A percentile compares a stretch with the other conserved stretches of the same genome.
phyloP scores from a whole-genome alignment of 305 asterid genomes.

The Solanum chacoense region DNA sequence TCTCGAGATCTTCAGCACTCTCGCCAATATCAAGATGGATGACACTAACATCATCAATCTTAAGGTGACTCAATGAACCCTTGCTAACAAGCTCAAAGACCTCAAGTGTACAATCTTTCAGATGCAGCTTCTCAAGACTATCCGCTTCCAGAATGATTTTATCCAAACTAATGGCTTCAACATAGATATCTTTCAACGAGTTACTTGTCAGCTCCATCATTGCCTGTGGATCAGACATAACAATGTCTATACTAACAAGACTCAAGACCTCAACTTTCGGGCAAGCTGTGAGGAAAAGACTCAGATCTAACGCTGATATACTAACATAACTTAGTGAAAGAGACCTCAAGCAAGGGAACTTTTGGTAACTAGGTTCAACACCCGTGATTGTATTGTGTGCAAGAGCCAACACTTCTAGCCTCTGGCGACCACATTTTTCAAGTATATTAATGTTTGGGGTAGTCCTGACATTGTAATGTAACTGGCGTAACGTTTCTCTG shows the following conservation, averaged over 20 bases:
- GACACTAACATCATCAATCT: slow-evolving; percentile 90
- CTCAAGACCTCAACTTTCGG: slow-evolving; percentile 50
- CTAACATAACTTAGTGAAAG: slow-evolving; percentile 68
- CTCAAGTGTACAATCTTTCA: slow-evolving; percentile 85
- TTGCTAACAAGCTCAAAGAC: slow-evolving; percentile 77
- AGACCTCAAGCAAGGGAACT: slow-evolving; percentile 51
- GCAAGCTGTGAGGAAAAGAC: slow-evolving; percentile 66
- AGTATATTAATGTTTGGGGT: slow-evolving; percentile 70
- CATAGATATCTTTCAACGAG: slow-evolving; percentile 68
- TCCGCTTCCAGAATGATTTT: slow-evolving; percentile 78
- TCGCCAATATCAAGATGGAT: slow-evolving; percentile 89
- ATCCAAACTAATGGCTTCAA: slow-evolving; percentile 83
- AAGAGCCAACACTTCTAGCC: slow-evolving; percentile 63
- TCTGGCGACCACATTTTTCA: slow-evolving; percentile 82
- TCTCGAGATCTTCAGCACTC: slow-evolving; percentile 66
- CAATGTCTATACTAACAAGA: slow-evolving; percentile 59
- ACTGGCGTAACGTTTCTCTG: slow-evolving; percentile 69
- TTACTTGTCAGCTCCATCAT: slow-evolving; percentile 64
- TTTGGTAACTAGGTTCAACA: slow-evolving; percentile 80
- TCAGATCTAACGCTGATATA: slow-evolving; percentile 70
- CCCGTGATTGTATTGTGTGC: slow-evolving; percentile 73
- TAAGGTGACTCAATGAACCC: slow-evolving; percentile 53
- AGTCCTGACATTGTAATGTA: slow-evolving; percentile 68
- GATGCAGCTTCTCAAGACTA: slow-evolving; percentile 65
- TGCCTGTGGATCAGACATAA: slow-evolving; percentile 85